These are phyloP conservation scores for Nothophoma quercina DNA, from an alignment of 2,329 filamentous ascomycete genomes.

Conservation along the genomic window DNA sequence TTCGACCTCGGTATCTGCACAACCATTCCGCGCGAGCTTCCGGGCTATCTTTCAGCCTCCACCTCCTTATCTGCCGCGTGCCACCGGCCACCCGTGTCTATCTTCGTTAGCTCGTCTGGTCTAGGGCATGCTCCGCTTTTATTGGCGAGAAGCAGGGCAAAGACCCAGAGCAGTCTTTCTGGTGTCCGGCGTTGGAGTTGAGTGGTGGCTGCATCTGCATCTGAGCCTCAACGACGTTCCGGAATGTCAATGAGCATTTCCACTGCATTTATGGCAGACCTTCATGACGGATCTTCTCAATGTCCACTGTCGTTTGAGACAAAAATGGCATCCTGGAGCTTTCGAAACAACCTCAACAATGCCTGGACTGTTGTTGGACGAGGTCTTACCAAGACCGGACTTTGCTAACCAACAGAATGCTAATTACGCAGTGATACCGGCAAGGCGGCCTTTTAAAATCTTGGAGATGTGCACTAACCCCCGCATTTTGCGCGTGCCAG, in stretches of 20 bases:
- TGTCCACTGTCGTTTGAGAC: not conserved
- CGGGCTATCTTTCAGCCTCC: constrained; percentile 8
- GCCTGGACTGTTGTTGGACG: not conserved
- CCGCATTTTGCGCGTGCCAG: constrained; percentile 4
- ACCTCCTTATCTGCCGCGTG: constrained; percentile 13
- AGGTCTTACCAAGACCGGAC: not conserved
- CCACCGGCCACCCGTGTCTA: not conserved
- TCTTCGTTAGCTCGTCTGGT: not conserved
- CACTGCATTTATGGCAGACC: no score
- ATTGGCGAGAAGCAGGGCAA: not conserved
- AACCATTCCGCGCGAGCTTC: constrained; percentile 8
- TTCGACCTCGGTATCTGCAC: not conserved
- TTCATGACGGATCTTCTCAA: no score
- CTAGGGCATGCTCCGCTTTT: constrained; percentile 4
- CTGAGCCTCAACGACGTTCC: not conserved
- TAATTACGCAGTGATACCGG: not conserved
- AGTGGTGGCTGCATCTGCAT: not conserved
- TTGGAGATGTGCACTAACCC: constrained; percentile 11
- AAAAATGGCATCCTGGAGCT: not conserved
- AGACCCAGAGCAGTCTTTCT: not conserved
- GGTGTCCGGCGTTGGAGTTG: not conserved
- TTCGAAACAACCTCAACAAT: not conserved
- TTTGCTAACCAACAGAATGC: not conserved
- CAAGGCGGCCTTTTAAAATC: not conserved
- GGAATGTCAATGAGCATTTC: not conserved